Conservation (phyloP, 345 rosid genomes). For the Tarenaya hassleriana region DNA sequence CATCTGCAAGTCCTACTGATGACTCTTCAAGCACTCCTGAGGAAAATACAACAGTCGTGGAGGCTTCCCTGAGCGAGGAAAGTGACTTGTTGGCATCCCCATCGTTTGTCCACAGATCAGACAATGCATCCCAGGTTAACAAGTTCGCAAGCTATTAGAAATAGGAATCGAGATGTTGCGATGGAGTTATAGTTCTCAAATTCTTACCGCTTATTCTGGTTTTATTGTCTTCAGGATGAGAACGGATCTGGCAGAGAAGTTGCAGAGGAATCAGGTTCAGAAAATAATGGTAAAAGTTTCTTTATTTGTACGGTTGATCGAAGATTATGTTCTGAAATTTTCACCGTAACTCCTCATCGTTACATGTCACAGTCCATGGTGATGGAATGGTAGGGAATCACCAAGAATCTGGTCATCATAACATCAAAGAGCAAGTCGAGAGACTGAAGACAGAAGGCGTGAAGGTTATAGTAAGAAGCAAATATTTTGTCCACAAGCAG, state of each 20-base stretch:
- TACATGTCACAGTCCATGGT: conserved; percentile 4
- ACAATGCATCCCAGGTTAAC: conserved; percentile 19
- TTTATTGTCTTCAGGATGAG: conserved; percentile 39
- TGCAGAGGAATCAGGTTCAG: conserved; percentile 24
- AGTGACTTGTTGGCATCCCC: conserved; percentile 23
- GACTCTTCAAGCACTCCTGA: conserved; percentile 32
- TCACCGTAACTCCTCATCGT: conserved; percentile 2
- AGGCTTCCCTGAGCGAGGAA: conserved; percentile 29
- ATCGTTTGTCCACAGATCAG: conserved; percentile 15
- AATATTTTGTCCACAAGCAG: conserved; percentile 56
- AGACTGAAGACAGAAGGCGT: conserved; percentile 39
- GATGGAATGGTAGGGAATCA: conserved; percentile 21
- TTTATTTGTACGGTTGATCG: neutral
- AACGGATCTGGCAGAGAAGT: conserved; percentile 24
- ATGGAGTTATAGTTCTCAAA: neutral
- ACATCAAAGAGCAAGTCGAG: conserved; percentile 17
- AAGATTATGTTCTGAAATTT: neutral
- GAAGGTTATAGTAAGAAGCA: conserved; percentile 55
- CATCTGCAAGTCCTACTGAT: conserved; percentile 33
- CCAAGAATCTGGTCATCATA: conserved; percentile 16
- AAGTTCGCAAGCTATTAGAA: conserved; percentile 35
- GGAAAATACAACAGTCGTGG: conserved; percentile 23
- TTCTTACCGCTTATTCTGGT: conserved; percentile 8
- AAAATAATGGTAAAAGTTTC: conserved; percentile 18
- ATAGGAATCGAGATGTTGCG: neutral